Base-by-base conservation (phyloP, 2,329 filamentous ascomycete species). In the Polytolypa hystricis region DNA sequence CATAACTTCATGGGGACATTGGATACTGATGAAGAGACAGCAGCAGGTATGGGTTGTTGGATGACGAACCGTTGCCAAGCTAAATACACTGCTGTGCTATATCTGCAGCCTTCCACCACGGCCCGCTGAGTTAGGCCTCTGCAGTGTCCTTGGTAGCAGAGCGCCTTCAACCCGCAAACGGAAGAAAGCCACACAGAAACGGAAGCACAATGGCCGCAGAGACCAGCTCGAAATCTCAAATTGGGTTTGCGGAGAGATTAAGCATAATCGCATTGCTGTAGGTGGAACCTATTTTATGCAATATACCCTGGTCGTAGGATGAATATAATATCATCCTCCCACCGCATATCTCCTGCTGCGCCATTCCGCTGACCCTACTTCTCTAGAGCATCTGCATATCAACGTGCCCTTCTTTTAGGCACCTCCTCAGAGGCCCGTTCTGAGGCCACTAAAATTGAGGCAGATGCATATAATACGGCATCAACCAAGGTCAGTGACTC, bases 371-470 rank as follows among this genome's bases (percentile, higher is more conserved):
- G 7, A 25, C 21, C 7, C 21, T n/a, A n/a, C 21, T 25, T 25
- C 7, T 26, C 12, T 34, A 46, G 44, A 33, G 43, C 33, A 20
- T 60, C 64, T 21, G 68, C 66, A 27, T 70, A 67, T 44, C 65
- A 67, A 48, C 53, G 51, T 35, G 57, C 58, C 14, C 57, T 66
- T 38, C 62, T 66, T 40, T 55, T 60, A 3, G 58, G 65, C 18
- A 60, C 60, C 8, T 57, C 65, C 36, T 50, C 60, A 19, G 67
- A 71, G 42, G 70, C 69, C 19, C 68, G 67, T 37, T 58, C 65
- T 21, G 64, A 73, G 43, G 84, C 83, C 14, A 79, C 80, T 50
- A 57, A 69, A 31, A 61, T 77, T 27, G 86, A 93, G 57, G 52
- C 37, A 20, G 52, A 60, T 33, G 57, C 60, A n/a, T 61, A 61